Conservation (phyloP, 805 yeast genomes). For the Lachancea waltii region DNA sequence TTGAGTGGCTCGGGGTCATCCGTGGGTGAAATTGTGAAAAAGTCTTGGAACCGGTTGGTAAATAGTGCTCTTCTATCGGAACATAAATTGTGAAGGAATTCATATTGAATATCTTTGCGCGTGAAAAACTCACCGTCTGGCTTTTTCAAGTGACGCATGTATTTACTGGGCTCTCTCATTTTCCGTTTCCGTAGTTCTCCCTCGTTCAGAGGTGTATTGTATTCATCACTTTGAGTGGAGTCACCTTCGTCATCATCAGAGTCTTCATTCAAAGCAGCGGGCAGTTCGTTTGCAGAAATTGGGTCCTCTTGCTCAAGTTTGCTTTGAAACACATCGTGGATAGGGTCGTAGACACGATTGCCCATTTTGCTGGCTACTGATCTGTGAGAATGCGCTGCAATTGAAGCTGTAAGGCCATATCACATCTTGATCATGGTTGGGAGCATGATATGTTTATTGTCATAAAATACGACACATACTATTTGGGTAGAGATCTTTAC, state of each 20-base stretch:
- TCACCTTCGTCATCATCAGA: constrained; percentile 11
- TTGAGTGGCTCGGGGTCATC: constrained; percentile 30
- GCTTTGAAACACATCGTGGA: constrained; percentile 31
- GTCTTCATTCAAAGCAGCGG: background rate
- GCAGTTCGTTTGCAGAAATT: background rate
- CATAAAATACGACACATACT: too few species aligned
- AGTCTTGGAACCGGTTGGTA: constrained; percentile 49
- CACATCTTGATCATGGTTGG: too few species aligned
- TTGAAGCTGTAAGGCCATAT: too few species aligned
- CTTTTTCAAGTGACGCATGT: constrained; percentile 63
- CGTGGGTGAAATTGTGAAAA: constrained; percentile 33
- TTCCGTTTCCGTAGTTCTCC: constrained; percentile 12
- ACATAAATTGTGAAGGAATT: constrained; percentile 60
- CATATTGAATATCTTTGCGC: constrained; percentile 82
- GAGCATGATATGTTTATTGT: too few species aligned
- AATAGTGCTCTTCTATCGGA: constrained; percentile 60
- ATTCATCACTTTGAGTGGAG: constrained; percentile 20
- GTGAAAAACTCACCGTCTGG: constrained; percentile 89
- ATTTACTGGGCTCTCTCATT: constrained; percentile 22
- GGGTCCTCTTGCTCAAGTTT: constrained; percentile 3
- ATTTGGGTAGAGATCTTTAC: too few species aligned
- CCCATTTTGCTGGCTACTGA: constrained; percentile 17
- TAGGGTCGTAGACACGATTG: constrained; percentile 32
- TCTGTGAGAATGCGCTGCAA: background rate
- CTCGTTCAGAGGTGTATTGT: constrained; percentile 5